These are phyloP conservation scores for Microsporum ferrugineum DNA, from an alignment of 2,329 filamentous ascomycete genomes.

Conservation along the genomic window DNA sequence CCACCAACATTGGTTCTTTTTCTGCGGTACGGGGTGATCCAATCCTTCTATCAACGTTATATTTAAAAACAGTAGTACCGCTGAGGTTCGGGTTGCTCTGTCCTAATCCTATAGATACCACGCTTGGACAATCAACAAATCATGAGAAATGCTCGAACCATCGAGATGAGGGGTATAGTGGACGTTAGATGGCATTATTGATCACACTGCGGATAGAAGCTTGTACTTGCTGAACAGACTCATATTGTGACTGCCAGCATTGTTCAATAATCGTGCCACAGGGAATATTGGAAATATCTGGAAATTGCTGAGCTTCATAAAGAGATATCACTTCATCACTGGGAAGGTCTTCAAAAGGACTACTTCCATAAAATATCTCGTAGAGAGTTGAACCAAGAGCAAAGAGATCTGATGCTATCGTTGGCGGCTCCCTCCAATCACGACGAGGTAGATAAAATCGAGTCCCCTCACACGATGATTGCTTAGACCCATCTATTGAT, in stretches of 20 bases:
- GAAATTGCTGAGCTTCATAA: slow-evolving; percentile 14
- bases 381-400: slow-evolving; percentile 18
- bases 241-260: slow-evolving; percentile 15
- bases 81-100: not conserved
- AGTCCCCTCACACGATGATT: slow-evolving; percentile 13
- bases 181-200: not conserved
- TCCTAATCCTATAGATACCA: not conserved
- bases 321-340: slow-evolving; percentile 15
- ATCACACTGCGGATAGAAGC: not conserved
- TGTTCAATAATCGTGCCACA: slow-evolving; percentile 16
- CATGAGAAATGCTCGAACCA: not conserved
- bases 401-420: slow-evolving; percentile 15
- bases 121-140: not conserved
- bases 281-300: slow-evolving; percentile 14
- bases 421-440: slow-evolving; percentile 16
- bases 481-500: slow-evolving; percentile 19
- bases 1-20: too few relatives aligned
- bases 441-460: slow-evolving; percentile 16
- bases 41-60: too few relatives aligned
- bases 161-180: not conserved
- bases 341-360: slow-evolving; percentile 15
- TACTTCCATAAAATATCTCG: slow-evolving; percentile 13
- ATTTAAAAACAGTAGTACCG: too few relatives aligned
- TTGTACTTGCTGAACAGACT: slow-evolving; percentile 9
- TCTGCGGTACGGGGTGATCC: too few relatives aligned